Conservation (phyloP, 768 basidiomycete species). For the Pleurotus eryngii region DNA sequence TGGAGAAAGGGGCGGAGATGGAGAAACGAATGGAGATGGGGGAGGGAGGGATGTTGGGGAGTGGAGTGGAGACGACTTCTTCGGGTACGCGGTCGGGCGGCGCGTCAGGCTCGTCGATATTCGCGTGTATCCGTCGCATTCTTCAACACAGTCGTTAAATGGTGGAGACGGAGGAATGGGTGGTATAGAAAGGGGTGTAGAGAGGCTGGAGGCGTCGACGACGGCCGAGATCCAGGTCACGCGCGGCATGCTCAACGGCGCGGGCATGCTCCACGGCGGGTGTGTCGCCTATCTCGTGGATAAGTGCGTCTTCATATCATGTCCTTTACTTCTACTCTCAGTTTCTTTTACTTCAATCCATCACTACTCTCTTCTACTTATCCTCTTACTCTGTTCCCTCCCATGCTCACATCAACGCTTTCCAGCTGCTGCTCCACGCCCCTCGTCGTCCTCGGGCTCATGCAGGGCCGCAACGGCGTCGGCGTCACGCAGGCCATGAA, state of each 20-base stretch:
- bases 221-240: constrained; percentile 29
- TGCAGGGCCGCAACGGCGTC: constrained; percentile 62
- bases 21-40: too few species aligned
- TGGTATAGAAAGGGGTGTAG: too few species aligned
- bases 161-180: too few species aligned
- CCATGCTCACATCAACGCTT: neutral
- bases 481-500: constrained; percentile 75
- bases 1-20: too few species aligned
- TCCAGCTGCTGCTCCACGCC: constrained; percentile 64
- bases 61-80: constrained; percentile 40
- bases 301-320: too few species aligned
- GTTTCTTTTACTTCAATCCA: too few species aligned
- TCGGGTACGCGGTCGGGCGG: constrained; percentile 60
- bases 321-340: too few species aligned
- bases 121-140: constrained; percentile 29
- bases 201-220: too few species aligned
- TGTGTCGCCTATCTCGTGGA: constrained; percentile 73
- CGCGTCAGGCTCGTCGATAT: constrained; percentile 61
- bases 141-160: too few species aligned
- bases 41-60: too few species aligned
- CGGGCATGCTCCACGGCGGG: constrained; percentile 75
- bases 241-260: constrained; percentile 69
- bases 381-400: too few species aligned
- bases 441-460: constrained; percentile 60
- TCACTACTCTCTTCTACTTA: too few species aligned